Base-by-base conservation (phyloP, 192 early-diverging fungal species). In the Pecoramyces ruminantium region DNA sequence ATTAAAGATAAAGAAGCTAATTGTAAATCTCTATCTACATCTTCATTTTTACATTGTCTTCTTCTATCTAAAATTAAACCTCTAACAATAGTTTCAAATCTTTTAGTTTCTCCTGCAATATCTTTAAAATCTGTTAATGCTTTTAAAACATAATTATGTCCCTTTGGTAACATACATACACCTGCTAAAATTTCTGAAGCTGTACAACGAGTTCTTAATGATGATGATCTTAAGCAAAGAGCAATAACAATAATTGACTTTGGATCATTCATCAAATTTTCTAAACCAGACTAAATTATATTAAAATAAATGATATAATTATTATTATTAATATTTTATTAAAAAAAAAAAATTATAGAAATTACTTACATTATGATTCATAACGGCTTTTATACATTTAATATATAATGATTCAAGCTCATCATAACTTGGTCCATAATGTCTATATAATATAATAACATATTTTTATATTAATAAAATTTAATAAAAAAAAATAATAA, bases 321-420 rank as follows among this genome's bases (percentile, higher is more conserved):
- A n/a, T n/a, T n/a, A n/a, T n/a, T n/a, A n/a, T n/a, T n/a, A n/a
- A n/a, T n/a, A n/a, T n/a, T n/a, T n/a, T n/a, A n/a, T n/a, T n/a
- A n/a, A 30, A 81, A 39, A 81, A 29, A 25, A 78, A 80, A 2
- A 16, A 40, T 5, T 4, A 25, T 13, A 29, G 0, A 38, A 5
- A 3, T 15, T 6, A 79, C 80, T 14, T 15, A 85, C 83, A 81
- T 86, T 86, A 84, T 89, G 88, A 82, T 89, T 89, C 88, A 89
- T 89, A 29, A 89, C 80, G 1, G 87, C 86, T 79, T 89, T 89
- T 16, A 89, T 79, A 78, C 88, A 89, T 80, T 88, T 86, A 80
- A 89, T 89, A 80, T 88, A 86, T 13, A 89, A 83, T 39, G 88
- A 87, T 83, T 89, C 88, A 79, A 85, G 84, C 18, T 87, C 88